Base-by-base conservation (phyloP, 108 stramenopile genomes). In the Phaeodactylum tricornutum region DNA sequence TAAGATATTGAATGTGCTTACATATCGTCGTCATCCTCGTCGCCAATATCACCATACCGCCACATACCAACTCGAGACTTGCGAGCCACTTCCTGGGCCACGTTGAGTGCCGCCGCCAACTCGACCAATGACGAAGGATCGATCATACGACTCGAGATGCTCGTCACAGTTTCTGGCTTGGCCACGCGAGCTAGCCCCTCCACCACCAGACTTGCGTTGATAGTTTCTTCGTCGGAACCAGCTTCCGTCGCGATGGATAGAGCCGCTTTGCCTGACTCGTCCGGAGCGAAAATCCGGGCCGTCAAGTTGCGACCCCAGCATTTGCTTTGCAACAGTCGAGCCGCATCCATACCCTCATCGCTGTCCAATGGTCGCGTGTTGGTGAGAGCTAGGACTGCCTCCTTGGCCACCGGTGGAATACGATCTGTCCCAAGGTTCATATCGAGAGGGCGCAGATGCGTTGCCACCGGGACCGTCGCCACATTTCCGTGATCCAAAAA, bases 401-500 rank as follows among this genome's bases (percentile, higher is more conserved):
- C 88, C 41, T 77, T 80, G 3, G 96, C 96, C 20, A 74, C 74
- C 43, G 90, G 59, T 42, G 93, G 86, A 23, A 85, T 78, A 28
- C 68, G 59, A 52, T 86, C 85, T 36, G 63, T 54, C 22, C 79
- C 67, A 21, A 92, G 69, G 33, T 70, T 66, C 28, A 69, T 33
- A 62, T 94, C 93, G 7, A 97, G 72, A 23, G 95, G 91, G 24
- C 95, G 84, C 34, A 94, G 64, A 45, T 86, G 76, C 33, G 67
- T 67, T 9, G 79, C 62, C 27, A 77, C 41, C 4, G 81, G 64
- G 1, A 96, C 94, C 26, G 68, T 60, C 4, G 80, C 89, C 15
- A 75, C 66, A 69, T 98, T 98, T 51, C 98, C 98, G 62, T 95
- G 95, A 84, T 98, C 98, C 32, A 98, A 54, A 63, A 92, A 98